Percentiles rank a stretch among this genome's conserved stretches.
phyloP scores from a whole-genome alignment of 2,329 filamentous ascomycete genomes.

The Berkeleyomyces rouxiae region DNA sequence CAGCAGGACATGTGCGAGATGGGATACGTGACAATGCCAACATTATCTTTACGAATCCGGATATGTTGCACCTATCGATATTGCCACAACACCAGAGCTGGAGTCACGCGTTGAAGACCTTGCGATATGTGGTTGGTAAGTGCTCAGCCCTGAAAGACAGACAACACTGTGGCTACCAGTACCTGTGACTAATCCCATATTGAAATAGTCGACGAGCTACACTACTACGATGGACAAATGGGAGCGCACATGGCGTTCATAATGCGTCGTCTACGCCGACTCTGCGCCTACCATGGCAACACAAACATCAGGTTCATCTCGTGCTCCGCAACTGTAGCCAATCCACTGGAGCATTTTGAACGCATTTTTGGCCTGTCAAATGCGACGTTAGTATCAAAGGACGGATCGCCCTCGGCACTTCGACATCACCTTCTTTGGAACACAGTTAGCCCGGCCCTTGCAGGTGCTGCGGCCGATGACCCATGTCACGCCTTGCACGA shows the following conservation, averaged over 20 bases:
- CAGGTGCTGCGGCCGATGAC: background rate
- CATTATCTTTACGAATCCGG: slow-evolving; percentile 94
- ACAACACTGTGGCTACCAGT: background rate
- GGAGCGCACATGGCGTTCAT: slow-evolving; percentile 89
- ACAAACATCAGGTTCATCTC: slow-evolving; percentile 65
- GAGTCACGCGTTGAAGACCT: slow-evolving; percentile 72
- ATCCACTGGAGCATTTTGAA: slow-evolving; percentile 79
- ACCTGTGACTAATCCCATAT: slow-evolving; percentile 10
- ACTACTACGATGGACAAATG: slow-evolving; percentile 91
- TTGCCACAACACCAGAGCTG: slow-evolving; percentile 81
- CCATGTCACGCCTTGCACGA: slow-evolving; percentile 31
- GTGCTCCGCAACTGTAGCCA: slow-evolving; percentile 90
- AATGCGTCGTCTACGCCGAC: slow-evolving; percentile 72
- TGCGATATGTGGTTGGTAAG: slow-evolving; percentile 68
- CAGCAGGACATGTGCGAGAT: slow-evolving; percentile 62
- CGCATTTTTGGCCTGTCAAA: slow-evolving; percentile 82
- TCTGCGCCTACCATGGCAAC: slow-evolving; percentile 85
- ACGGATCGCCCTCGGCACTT: slow-evolving; percentile 56
- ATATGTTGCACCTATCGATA: slow-evolving; percentile 93
- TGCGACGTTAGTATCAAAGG: slow-evolving; percentile 69
- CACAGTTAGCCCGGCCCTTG: slow-evolving; percentile 1
- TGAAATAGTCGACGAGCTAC: slow-evolving; percentile 56
- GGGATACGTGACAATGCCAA: slow-evolving; percentile 71
- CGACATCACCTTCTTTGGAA: slow-evolving; percentile 10
- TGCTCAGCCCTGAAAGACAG: slow-evolving; percentile 7